Evolutionary conservation across 2,329 filamentous ascomycete genomes (phyloP), one percentile per base, ranked within the genome.

Genomic region (Plectosphaerella plurivora): DNA sequence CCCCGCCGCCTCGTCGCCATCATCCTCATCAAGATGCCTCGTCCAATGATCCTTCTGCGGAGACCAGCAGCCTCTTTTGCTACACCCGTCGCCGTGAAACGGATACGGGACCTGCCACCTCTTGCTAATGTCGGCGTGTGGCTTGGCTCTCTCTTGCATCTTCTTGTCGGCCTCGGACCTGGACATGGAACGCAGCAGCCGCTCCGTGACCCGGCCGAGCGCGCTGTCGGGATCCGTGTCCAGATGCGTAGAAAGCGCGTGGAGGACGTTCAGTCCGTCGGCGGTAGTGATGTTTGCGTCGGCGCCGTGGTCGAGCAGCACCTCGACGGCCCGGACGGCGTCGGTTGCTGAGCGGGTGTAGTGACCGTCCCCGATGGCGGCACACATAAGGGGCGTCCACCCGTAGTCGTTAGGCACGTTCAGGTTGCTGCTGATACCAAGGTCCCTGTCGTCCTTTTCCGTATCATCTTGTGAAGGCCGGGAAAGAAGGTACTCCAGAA

Each of bases 321-420:
- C n/a, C 16, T 47, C 52, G 10, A 61, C 57, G 15, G 55, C 50
- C 16, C 16, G 14, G 3, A 22, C 46, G 33, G 36, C 18, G 6
- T 37, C 16, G 20, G 14, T 6, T n/a, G 37, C 37, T 39, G 28
- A 5, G 28, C 28, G 28, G 11, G 28, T 37, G 8, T 12, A 4
- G n/a, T 16, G 10, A 12, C 41, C 41, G 11, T 18, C 10, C n/a
- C 41, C 41, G 10, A 20, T 41, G 2, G 67, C 49, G 8, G 63
- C 63, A 41, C 63, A 67, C 33, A 64, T 50, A 16, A 67, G 52
- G 6, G 65, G 64, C 11, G 64, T 68, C 65, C 64, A 68, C 45
- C 61, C 59, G 44, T 63, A 61, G 10, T 47, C 11, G 52, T 54
- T 67, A 1, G 22, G 33, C 1, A 47, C 42, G 45, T 67, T 60